Evolutionary conservation across 805 yeast species (phyloP), one percentile per base, ranked within the genome.

Genomic region (Cyberlindnera xylosilytica): DNA sequence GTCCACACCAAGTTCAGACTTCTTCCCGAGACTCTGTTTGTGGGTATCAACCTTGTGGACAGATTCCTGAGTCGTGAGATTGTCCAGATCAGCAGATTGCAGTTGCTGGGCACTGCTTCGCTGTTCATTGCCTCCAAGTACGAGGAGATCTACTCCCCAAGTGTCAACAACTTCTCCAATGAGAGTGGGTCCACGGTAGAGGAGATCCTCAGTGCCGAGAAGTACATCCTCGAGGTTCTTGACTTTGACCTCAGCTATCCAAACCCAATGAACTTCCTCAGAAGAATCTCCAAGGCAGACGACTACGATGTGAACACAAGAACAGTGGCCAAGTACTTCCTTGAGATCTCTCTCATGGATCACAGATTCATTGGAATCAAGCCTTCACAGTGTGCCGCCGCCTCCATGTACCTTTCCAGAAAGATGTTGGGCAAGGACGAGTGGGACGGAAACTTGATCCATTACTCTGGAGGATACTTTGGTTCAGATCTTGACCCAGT

Each of bases 281-380:
- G 96, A 59, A 74, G 96, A 59, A 83, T 88, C 34, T 86, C 96
- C 30, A 87, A 86, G 58, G 96, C 96, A 34, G 97, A 89, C 63
- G 87, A 83, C 57, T 89, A 88, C 63, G 93, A 88, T 61, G 80
- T 83, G 40, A 83, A 80, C 57, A 78, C 89, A 32, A 78, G 96
- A 64, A 85, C 95, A 6, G 69, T 87, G 49, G 96, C 93, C 24
- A 89, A 89, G 61, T 88, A 86, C 62, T 65, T 90, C 39, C 63
- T 90, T 44, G 97, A 90, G 59, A 78, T 85, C 38, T 73, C 89
- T 20, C 71, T 82, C 26, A 79, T 88, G 46, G 95, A 86, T 58
- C 81, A 83, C 57, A 75, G 74, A 54, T 85, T 89, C 54, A 76
- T 88, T 52, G 83, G 84, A 18, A 66, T 74, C 47, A 74, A 78